Percentiles rank a stretch among this genome's conserved stretches.
phyloP scores from a whole-genome alignment of 2,329 filamentous ascomycete genomes.

The Nemania diffusa region DNA sequence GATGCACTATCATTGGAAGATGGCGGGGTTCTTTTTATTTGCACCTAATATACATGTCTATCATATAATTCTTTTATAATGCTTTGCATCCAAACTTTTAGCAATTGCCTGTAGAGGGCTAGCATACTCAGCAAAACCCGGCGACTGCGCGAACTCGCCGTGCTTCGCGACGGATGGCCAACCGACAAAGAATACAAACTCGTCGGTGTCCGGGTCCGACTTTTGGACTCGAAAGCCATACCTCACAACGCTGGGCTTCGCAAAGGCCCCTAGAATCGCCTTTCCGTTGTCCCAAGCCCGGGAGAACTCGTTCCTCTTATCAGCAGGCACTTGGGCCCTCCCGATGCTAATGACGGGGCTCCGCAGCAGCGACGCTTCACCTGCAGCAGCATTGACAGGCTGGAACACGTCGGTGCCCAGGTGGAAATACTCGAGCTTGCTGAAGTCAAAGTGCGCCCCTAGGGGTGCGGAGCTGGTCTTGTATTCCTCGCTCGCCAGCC shows the following conservation, averaged over 20 bases:
- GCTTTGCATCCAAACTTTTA: constrained; percentile 44
- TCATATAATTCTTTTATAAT: constrained; percentile 50
- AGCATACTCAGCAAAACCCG: constrained; percentile 43
- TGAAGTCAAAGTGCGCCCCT: constrained; percentile 48
- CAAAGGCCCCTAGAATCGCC: constrained; percentile 46
- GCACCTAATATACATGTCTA: constrained; percentile 9
- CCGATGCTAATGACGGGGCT: constrained; percentile 55
- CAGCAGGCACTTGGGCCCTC: constrained; percentile 45
- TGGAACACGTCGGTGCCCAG: constrained; percentile 49
- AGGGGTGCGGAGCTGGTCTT: constrained; percentile 50
- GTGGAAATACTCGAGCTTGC: constrained; percentile 56
- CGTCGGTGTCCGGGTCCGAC: constrained; percentile 49
- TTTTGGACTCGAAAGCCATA: constrained; percentile 58
- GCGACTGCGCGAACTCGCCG: constrained; percentile 44
- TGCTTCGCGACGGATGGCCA: constrained; percentile 52
- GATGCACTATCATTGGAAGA: background rate
- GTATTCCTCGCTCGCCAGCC: constrained; percentile 58
- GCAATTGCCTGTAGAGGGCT: constrained; percentile 39
- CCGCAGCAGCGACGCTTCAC: constrained; percentile 39
- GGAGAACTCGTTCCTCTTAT: constrained; percentile 49
- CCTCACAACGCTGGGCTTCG: constrained; percentile 49
- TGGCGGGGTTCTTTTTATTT: background rate
- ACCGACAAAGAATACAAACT: constrained; percentile 55
- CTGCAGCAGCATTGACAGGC: constrained; percentile 20
- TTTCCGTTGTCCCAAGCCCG: constrained; percentile 51